Percentiles rank a stretch among this genome's conserved stretches.
Conservation (phyloP, 805 yeast species). For the Metschnikowia corniflorae region DNA sequence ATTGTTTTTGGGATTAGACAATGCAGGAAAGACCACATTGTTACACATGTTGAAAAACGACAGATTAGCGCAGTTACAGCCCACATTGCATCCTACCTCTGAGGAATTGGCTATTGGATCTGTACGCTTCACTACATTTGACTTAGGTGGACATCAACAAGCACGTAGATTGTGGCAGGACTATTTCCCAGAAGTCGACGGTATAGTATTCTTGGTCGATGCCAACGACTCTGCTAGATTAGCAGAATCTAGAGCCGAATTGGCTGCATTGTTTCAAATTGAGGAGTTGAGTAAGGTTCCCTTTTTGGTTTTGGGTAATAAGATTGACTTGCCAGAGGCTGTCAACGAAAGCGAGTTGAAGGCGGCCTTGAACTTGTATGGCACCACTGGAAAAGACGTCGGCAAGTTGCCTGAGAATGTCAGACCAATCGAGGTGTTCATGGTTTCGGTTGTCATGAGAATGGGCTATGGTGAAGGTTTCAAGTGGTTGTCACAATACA, state of each 20-base stretch:
- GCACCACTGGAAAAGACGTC: conserved; percentile 79
- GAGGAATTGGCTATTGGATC: conserved; percentile 97
- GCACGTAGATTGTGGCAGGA: conserved; percentile 99
- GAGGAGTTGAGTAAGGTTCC: conserved; percentile 91
- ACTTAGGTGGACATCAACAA: conserved; percentile 97
- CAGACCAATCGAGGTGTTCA: conserved; percentile 93
- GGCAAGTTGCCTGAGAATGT: conserved; percentile 66
- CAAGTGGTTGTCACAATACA: conserved; percentile 96
- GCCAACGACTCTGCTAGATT: conserved; percentile 96
- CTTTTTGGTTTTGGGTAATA: conserved; percentile 91
- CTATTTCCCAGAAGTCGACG: conserved; percentile 98
- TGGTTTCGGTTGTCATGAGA: conserved; percentile 98
- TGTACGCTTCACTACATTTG: conserved; percentile 96
- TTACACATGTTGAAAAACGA: conserved; percentile 68
- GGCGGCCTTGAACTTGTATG: conserved; percentile 80
- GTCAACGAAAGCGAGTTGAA: conserved; percentile 93
- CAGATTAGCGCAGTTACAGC: conserved; percentile 95
- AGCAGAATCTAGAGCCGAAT: conserved; percentile 90
- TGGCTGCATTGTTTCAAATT: conserved; percentile 87
- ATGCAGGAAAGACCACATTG: conserved; percentile 46
- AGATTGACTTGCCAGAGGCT: conserved; percentile 91
- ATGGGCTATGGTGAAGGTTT: conserved; percentile 98
- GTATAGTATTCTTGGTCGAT: conserved; percentile 93
- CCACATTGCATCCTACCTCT: conserved; percentile 97
- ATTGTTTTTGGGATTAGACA: conserved; percentile 45